A percentile compares a stretch with the other conserved stretches of the same genome.
Conservation (phyloP, 1,284 basidiomycete species). For the Tilletiaria anomala region DNA sequence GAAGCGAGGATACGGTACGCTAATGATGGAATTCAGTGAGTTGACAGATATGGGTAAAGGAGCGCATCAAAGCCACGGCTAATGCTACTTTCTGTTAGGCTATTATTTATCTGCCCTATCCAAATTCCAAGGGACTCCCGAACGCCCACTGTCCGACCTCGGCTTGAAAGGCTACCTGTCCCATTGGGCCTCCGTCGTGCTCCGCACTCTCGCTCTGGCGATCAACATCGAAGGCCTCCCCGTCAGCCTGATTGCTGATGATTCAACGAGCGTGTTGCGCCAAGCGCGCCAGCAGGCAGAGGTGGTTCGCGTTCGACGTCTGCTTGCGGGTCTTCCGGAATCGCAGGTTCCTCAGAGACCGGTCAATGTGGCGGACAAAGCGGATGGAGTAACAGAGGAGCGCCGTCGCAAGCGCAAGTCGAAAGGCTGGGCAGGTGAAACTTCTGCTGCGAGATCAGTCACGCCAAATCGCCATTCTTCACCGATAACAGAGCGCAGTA, state of each 20-base stretch:
- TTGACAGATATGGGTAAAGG: neutral
- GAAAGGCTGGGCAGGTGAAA: neutral
- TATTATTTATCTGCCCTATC: slow-evolving; percentile 72
- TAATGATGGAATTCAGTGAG: slow-evolving; percentile 92
- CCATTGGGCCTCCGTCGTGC: slow-evolving; percentile 73
- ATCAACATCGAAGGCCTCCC: slow-evolving; percentile 12
- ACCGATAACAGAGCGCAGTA: too few relatives aligned
- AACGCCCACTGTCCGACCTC: slow-evolving; percentile 82
- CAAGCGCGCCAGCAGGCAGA: too few relatives aligned
- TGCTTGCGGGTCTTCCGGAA: too few relatives aligned
- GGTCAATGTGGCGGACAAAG: too few relatives aligned
- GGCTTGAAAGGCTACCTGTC: slow-evolving; percentile 80
- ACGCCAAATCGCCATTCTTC: too few relatives aligned
- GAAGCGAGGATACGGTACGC: slow-evolving; percentile 74
- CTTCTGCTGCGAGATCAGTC: too few relatives aligned
- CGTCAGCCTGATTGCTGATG: too few relatives aligned
- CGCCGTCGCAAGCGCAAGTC: neutral
- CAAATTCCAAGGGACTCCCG: slow-evolving; percentile 75
- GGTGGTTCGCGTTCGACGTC: slow-evolving; percentile 1
- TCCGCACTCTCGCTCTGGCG: slow-evolving; percentile 61
- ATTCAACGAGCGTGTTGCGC: too few relatives aligned
- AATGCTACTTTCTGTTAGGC: slow-evolving; percentile 44
- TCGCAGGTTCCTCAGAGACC: too few relatives aligned
- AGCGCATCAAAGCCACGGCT: neutral
- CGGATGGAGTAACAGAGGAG: too few relatives aligned